Evolutionary conservation across 2,329 filamentous ascomycete genomes (phyloP), one percentile per base, ranked within the genome.

Genomic region (Tolypocladium nubicola): DNA sequence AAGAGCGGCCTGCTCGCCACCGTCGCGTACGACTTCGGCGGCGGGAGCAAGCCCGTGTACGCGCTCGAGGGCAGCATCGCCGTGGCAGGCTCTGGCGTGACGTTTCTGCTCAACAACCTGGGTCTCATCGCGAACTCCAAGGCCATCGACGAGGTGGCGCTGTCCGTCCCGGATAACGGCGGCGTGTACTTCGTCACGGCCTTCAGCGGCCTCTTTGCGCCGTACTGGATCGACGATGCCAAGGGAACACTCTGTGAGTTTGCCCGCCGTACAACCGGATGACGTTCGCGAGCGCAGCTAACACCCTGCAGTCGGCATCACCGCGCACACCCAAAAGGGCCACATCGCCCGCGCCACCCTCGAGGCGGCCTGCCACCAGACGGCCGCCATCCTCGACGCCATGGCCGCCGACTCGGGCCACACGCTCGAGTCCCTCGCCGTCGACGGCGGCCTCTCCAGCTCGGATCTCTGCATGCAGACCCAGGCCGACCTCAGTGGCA

Each of bases 211-310:
- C 80, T 96, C 3, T 96, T 96, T 69, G 91, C 91, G 1, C 91
- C 91, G 0, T 96, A 96, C 72, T 96, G 91, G 91, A 93, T 96
- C 60, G 90, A 96, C 68, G 89, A 95, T 73, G 90, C 90, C 23
- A 88, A 91, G 70, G 91, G 91, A 59, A 96, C 91, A 6, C 84
- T 94, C 57, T 92, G 82, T 85, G 75, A 74, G 80, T 76, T 45
- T 30, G 23, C 13, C 9, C 16, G 3, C 6, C 13, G n/a, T 16
- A 19, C 23, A 45, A 5, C 21, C 6, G 23, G 13, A 45, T 45
- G 23, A 6, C 14, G 4, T 16, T 30, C 6, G 6, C 26, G 26
- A 30, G 6, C 26, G 26, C 4, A 5, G 45, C 45, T 47, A 47
- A 47, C 33, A 10, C 14, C 21, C 23, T 16, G 56, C 60, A 84